These are phyloP conservation scores for Colletotrichum theobromicola DNA, from an alignment of 2,329 filamentous ascomycete species.

Conservation along the genomic window DNA sequence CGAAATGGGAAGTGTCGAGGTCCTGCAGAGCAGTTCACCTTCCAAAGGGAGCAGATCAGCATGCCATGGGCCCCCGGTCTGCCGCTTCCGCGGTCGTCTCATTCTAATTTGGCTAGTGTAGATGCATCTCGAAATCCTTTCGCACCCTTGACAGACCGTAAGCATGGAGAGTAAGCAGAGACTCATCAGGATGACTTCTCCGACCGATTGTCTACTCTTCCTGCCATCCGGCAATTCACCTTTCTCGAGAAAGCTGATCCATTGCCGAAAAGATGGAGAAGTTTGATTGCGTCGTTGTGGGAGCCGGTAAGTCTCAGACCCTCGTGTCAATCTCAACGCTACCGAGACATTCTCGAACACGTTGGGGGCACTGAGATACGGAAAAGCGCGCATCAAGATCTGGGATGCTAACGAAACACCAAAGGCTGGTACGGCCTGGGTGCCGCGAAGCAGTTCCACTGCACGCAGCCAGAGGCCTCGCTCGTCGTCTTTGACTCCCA, in stretches of 20 bases:
- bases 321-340: not conserved
- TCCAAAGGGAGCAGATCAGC: not conserved
- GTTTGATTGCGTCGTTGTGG: constrained; percentile 52
- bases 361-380: not conserved
- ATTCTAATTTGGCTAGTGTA: not conserved
- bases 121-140: not conserved
- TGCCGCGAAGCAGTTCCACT: constrained; percentile 65
- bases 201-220: not conserved
- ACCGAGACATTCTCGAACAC: not conserved
- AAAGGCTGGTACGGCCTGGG: constrained; percentile 61
- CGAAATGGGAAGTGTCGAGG: not conserved
- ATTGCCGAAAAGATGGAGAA: constrained; percentile 38
- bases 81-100: not conserved
- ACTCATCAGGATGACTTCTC: not conserved
- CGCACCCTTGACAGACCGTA: not conserved
- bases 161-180: not conserved
- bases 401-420: not conserved
- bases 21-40: not conserved
- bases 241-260: not conserved
- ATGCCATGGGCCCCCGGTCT: not conserved
- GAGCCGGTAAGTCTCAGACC: constrained; percentile 52
- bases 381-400: not conserved
- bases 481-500: constrained; percentile 65
- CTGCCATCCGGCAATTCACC: not conserved
- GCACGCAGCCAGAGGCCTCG: constrained; percentile 59